phyloP scores from a whole-genome alignment of 768 basidiomycete genomes.

The Tulasnella sp. region DNA sequence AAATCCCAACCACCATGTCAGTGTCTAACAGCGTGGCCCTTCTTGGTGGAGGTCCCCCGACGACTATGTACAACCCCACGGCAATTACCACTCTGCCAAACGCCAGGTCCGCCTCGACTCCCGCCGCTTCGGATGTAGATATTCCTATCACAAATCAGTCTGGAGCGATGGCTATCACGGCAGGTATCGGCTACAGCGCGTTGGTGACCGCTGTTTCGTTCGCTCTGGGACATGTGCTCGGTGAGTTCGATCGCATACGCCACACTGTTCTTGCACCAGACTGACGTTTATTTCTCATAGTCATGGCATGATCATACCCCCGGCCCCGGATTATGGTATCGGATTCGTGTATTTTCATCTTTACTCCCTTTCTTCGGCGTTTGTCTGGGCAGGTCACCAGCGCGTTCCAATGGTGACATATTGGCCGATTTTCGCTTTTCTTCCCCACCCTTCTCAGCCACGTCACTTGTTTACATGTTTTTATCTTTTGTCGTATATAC shows the following conservation, averaged over 20 bases:
- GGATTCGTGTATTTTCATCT: not conserved
- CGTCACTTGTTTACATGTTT: not conserved
- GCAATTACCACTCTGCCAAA: not conserved
- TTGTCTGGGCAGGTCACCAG: slow-evolving; percentile 6
- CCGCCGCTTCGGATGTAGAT: not conserved
- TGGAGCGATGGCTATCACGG: not conserved
- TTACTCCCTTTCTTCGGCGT: not conserved
- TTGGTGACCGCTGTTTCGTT: not conserved
- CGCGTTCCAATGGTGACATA: slow-evolving; percentile 1
- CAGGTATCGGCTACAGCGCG: not conserved
- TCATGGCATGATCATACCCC: not conserved
- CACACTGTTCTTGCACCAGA: not conserved
- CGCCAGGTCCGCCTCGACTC: not conserved
- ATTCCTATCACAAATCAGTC: not conserved
- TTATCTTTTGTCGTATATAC: not conserved
- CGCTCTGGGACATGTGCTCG: slow-evolving; percentile 6
- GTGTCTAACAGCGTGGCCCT: not conserved
- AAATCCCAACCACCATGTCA: not conserved
- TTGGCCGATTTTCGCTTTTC: not conserved
- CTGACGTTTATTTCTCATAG: not conserved
- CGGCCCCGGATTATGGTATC: too few relatives aligned
- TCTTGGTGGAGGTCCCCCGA: not conserved
- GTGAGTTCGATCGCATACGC: not conserved
- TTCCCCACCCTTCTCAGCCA: not conserved
- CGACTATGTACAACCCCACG: slow-evolving; percentile 9